Percentiles rank a stretch among this genome's conserved stretches.
phyloP scores from a whole-genome alignment of 148 eudicot species.

The Vaccinium vitisidaea region DNA sequence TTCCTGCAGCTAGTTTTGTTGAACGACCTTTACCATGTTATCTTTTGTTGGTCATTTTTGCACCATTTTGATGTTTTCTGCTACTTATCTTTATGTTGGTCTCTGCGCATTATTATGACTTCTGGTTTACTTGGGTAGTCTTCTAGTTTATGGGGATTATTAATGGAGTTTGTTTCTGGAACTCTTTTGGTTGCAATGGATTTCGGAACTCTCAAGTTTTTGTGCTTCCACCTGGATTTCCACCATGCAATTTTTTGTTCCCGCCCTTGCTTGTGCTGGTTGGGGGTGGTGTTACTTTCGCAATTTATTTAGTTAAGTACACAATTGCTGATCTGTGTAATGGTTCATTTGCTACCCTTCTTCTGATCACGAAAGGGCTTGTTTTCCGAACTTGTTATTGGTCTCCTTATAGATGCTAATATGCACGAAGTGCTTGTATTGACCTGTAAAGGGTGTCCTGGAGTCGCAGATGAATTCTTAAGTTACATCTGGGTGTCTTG shows the following conservation, averaged over 20 bases:
- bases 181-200: neutral
- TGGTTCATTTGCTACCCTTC: neutral
- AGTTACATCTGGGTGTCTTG: too few species aligned
- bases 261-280: neutral
- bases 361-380: neutral
- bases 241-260: neutral
- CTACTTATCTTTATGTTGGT: neutral
- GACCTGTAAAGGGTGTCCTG: too few species aligned
- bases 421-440: too few species aligned
- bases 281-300: neutral
- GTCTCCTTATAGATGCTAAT: too few species aligned
- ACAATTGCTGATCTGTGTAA: neutral
- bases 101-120: neutral
- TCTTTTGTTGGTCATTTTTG: neutral
- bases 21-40: neutral
- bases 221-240: neutral
- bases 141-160: conserved; percentile 1
- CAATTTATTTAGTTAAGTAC: neutral
- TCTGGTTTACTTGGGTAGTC: neutral
- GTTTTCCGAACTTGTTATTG: too few species aligned
- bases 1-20: neutral
- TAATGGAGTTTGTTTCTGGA: neutral
- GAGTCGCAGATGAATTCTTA: too few species aligned
- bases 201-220: neutral
- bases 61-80: conserved; percentile 7